Evolutionary conservation across 208 protist species (phyloP), one percentile per base, ranked within the genome.

Genomic region (Trypanosoma cruzi): DNA sequence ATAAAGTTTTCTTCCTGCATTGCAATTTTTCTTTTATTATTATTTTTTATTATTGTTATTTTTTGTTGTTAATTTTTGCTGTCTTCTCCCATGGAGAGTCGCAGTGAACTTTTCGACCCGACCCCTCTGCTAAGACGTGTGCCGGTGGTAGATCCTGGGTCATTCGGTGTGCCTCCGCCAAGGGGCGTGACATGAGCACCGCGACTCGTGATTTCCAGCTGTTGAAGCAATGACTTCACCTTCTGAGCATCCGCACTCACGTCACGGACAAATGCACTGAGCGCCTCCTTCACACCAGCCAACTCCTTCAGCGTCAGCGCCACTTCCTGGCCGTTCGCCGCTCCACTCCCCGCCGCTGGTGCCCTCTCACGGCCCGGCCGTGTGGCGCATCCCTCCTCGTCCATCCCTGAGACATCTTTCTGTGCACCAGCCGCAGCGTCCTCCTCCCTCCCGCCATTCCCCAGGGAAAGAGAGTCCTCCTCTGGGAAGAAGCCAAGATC

Each of bases 401-500:
- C 22, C 53, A 58, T 32, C 4, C 46, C 46, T 3, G 11, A 8
- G 7, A n/a, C 44, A 28, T 53, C 16, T 2, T 60, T 18, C 37
- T 48, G 32, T 49, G 7, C 50, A 11, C 36, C 63, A 20, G 49
- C 53, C n/a, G 32, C 50, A 29, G 18, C 28, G 8, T 31, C 26
- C 13, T 37, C 10, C 4, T 53, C 44, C 28, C 66, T 46, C 53
- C 0, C 40, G 14, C 6, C 58, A 53, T 59, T 44, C 36, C 54
- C 48, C 28, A 96, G 66, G 20, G 84, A 71, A 18, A 96, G 54
- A 53, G 79, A 89, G 46, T 84, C 65, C 28, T 76, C 76, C 32
- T 91, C 78, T 1, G 92, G 92, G 69, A 95, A 95, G 77, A 95
- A 97, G 44, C 26, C 52, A n/a, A 95, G 80, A 28, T 79, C 77